Evolutionary conservation across 176 grass and related monocot species (phyloP), one percentile per base, ranked within the genome.

Genomic region (Aegilops speltoides): DNA sequence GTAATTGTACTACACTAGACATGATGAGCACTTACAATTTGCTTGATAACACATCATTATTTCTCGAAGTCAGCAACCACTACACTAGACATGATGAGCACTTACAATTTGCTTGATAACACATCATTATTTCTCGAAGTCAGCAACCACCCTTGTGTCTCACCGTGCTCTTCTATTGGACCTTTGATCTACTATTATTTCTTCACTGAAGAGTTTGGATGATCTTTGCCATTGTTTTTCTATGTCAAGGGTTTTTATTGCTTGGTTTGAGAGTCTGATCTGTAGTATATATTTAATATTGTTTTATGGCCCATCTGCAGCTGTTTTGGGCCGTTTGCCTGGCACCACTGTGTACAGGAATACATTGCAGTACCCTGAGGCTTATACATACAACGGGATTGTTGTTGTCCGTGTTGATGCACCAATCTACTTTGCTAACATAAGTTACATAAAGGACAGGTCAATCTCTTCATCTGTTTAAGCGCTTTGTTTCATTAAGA

Each of bases 401-500:
- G 96, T 98, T 61, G 91, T 98, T 4, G 92, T 98, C 62, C 83
- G 96, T 91, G 84, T 98, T 72, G 96, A 98, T 87, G 88, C 96
- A 67, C 96, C 96, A 60, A 98, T 98, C 19, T 98, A 98, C 88
- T 98, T 98, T 88, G 96, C 96, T 50, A 98, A 98, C 79, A 98
- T 95, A 64, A 95, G 88, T 84, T 95, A 94, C 74, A 92, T 98
- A 79, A 98, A 98, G 79, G 96, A 98, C 79, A 98, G 93, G 96
- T 93, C 22, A 86, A 79, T 68, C 26, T 83, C 23, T 79, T 76
- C 33, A 31, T 84, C 37, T 84, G 38, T 79, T 76, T 71, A 16
- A 13, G 15, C 36, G 61, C 2, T 57, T 85, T 79, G 34, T 77
- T 10, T 26, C 26, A 79, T 57, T 83, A 74, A 23, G 7, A 28